phyloP scores from a whole-genome alignment of 768 basidiomycete genomes.

The Lactifluus hygrophoroides region DNA sequence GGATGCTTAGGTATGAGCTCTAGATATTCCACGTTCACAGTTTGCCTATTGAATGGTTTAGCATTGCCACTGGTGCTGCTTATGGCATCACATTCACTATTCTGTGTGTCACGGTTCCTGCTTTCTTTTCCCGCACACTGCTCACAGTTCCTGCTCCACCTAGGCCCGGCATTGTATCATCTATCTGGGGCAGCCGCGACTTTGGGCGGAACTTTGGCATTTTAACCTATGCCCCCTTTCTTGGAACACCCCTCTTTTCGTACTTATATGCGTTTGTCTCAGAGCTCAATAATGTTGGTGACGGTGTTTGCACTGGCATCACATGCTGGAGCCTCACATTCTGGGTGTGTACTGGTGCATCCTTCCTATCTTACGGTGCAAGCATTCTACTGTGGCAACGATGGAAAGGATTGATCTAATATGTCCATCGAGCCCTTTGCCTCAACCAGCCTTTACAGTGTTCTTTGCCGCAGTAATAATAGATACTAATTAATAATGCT shows the following conservation, averaged over 20 bases:
- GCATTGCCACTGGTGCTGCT: slow-evolving; percentile 55
- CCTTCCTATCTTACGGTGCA: slow-evolving; percentile 34
- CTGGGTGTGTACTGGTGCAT: slow-evolving; percentile 35
- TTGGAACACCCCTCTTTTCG: slow-evolving; percentile 68
- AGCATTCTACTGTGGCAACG: slow-evolving; percentile 49
- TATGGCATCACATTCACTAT: slow-evolving; percentile 69
- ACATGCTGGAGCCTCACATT: slow-evolving; percentile 66
- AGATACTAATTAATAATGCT: neutral
- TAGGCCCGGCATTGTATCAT: slow-evolving; percentile 63
- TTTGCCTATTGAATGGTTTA: slow-evolving; percentile 24
- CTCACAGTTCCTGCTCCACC: neutral
- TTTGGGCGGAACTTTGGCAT: slow-evolving; percentile 72
- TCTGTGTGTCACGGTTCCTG: slow-evolving; percentile 39
- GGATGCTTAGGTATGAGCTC: slow-evolving; percentile 56
- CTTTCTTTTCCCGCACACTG: neutral
- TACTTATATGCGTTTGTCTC: slow-evolving; percentile 66
- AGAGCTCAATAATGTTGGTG: slow-evolving; percentile 40
- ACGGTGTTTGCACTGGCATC: slow-evolving; percentile 45
- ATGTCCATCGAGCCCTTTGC: neutral
- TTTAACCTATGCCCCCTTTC: slow-evolving; percentile 64
- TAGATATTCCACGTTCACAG: neutral
- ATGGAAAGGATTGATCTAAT: slow-evolving; percentile 52
- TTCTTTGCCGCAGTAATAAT: neutral
- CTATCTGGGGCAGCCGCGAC: slow-evolving; percentile 63
- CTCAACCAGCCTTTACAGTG: neutral